Percentiles rank a stretch among this genome's conserved stretches.
Conservation (phyloP, 768 basidiomycete species). For the Leucosporidium scottii region DNA sequence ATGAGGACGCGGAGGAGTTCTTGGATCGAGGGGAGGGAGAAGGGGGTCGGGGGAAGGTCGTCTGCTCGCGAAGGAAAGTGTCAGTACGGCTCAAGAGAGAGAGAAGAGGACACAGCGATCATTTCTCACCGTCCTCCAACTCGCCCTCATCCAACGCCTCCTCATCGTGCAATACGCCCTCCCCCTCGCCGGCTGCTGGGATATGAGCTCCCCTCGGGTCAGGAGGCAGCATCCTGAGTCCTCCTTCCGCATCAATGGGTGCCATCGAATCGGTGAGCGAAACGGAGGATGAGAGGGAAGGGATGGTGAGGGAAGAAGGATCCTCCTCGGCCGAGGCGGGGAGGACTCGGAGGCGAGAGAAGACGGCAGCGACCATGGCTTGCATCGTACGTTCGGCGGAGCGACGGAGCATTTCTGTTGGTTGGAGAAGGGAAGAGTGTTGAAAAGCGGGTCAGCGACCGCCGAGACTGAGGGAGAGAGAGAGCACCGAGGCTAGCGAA, state of each 20-base stretch:
- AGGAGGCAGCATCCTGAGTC: constrained; percentile 28
- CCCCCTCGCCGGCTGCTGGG: constrained; percentile 19
- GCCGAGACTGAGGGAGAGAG: too few relatives aligned
- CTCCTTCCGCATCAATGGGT: background rate
- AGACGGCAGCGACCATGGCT: constrained; percentile 71
- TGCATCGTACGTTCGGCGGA: constrained; percentile 88
- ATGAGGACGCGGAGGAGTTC: constrained; percentile 90
- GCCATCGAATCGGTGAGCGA: constrained; percentile 3
- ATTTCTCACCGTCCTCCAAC: constrained; percentile 1
- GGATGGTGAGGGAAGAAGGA: background rate
- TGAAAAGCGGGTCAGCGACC: background rate
- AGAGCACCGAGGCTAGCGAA: background rate
- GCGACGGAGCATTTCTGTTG: constrained; percentile 70
- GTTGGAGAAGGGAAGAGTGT: background rate
- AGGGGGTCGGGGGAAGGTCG: constrained; percentile 43
- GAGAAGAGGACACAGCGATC: constrained; percentile 3
- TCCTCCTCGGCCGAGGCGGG: background rate
- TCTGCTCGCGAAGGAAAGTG: background rate
- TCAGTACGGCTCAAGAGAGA: constrained; percentile 25
- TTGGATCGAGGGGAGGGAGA: constrained; percentile 83
- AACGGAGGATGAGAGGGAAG: constrained; percentile 7
- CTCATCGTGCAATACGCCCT: constrained; percentile 53
- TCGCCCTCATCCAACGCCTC: constrained; percentile 53
- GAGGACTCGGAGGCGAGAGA: constrained; percentile 53
- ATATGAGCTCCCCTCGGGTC: constrained; percentile 34